Conservation (phyloP, 139 green algal genomes). For the Edaphochlamys debaryana region DNA sequence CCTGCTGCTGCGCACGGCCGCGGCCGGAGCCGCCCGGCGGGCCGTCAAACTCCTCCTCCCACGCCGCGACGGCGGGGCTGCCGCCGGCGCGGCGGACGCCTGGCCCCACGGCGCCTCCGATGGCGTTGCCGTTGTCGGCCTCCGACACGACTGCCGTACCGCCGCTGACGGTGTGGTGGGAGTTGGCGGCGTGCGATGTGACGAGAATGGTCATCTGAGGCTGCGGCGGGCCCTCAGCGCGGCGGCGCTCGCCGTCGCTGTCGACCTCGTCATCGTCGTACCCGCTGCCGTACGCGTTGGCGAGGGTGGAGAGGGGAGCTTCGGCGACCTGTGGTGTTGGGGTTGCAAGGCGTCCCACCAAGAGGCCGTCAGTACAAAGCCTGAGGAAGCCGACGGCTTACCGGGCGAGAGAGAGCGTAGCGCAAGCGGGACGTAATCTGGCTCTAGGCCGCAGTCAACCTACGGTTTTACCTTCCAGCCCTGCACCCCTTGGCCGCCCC, state of each 20-base stretch:
- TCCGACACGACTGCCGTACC: conserved; percentile 32
- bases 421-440: too few relatives aligned
- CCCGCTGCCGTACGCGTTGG: conserved; percentile 12
- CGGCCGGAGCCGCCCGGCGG: not conserved
- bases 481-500: too few relatives aligned
- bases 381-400: too few relatives aligned
- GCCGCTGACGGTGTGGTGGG: conserved; percentile 35
- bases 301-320: conserved; percentile 16
- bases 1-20: not conserved
- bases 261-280: conserved; percentile 22
- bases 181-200: conserved; percentile 40
- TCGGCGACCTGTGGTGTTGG: not conserved
- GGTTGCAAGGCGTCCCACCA: too few relatives aligned
- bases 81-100: not conserved
- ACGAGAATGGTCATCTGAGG: conserved; percentile 40
- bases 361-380: too few relatives aligned
- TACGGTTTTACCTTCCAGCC: too few relatives aligned
- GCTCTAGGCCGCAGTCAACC: too few relatives aligned
- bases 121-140: conserved; percentile 14
- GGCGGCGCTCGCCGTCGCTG: conserved; percentile 11
- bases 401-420: too few relatives aligned
- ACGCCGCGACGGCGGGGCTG: conserved; percentile 19
- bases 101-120: not conserved
- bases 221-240: conserved; percentile 23
- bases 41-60: conserved; percentile 39